These are phyloP conservation scores for Fusarium brachygibbosum DNA, from an alignment of 2,329 filamentous ascomycete species.

Conservation along the genomic window DNA sequence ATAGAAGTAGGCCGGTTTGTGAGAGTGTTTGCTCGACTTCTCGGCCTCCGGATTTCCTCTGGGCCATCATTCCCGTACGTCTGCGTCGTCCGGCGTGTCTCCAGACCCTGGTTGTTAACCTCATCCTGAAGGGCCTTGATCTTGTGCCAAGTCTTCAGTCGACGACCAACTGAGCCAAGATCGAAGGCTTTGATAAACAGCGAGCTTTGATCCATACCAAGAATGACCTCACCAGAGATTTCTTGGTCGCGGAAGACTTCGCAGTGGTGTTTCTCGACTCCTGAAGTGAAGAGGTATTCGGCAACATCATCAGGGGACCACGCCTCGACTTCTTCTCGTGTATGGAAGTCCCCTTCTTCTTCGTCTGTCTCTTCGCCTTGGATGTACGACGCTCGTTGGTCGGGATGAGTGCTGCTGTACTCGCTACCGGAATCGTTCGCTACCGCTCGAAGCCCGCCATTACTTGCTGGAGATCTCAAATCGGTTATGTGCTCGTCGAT, in stretches of 20 bases:
- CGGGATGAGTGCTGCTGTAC: conserved; percentile 85
- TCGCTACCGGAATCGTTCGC: conserved; percentile 87
- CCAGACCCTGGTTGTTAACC: conserved; percentile 67
- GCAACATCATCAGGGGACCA: conserved; percentile 89
- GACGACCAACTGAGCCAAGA: conserved; percentile 87
- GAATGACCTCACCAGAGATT: conserved; percentile 90
- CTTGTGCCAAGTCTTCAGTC: conserved; percentile 96
- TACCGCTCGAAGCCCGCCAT: conserved; percentile 64
- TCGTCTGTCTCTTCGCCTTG: conserved; percentile 96
- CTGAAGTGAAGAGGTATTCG: conserved; percentile 86
- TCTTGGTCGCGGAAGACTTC: conserved; percentile 96
- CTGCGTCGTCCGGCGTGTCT: conserved; percentile 66
- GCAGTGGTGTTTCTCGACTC: conserved; percentile 90
- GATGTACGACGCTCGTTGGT: conserved; percentile 87
- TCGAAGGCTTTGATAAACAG: conserved; percentile 97
- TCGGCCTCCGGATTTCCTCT: conserved; percentile 64
- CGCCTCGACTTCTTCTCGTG: conserved; percentile 76
- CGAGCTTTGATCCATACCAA: conserved; percentile 96
- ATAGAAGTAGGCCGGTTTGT: conserved; percentile 65
- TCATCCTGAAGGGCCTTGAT: conserved; percentile 93
- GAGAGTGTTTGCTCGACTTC: conserved; percentile 71
- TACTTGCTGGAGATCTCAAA: conserved; percentile 70
- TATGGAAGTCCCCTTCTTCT: conserved; percentile 83
- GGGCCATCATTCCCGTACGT: conserved; percentile 72
- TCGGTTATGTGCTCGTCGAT: conserved; percentile 98